These are phyloP conservation scores for Magnolia kwangsiensis DNA, from an alignment of 164 flowering plant genomes.

Conservation along the genomic window DNA sequence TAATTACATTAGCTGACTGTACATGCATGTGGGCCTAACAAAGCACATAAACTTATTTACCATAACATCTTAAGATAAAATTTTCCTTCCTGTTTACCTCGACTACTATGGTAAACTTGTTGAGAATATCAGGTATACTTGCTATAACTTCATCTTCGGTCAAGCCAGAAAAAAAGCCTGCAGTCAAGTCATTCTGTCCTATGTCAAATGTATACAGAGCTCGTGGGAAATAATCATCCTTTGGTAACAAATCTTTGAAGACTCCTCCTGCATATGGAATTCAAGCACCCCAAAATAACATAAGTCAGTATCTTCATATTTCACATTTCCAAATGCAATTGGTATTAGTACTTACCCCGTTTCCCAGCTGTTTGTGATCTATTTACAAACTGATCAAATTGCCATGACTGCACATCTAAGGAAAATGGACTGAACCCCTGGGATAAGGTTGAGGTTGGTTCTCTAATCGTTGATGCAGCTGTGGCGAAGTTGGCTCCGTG, in stretches of 20 bases:
- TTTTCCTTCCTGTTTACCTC: constrained; percentile 23
- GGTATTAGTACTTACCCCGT: background rate
- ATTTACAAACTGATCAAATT: constrained; percentile 36
- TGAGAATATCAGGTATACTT: constrained; percentile 38
- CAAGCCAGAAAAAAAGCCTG: constrained; percentile 34
- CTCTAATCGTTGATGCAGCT: constrained; percentile 37
- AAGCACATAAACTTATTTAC: background rate
- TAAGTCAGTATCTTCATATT: background rate
- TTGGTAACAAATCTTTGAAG: constrained; percentile 30
- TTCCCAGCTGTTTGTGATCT: constrained; percentile 17
- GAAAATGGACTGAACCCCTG: constrained; percentile 60
- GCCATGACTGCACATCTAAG: constrained; percentile 38
- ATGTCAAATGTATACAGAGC: constrained; percentile 52
- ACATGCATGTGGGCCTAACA: too few species aligned
- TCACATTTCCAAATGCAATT: background rate
- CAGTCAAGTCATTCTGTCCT: constrained; percentile 49
- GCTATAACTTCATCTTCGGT: constrained; percentile 33
- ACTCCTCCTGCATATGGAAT: constrained; percentile 11
- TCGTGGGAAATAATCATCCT: constrained; percentile 27
- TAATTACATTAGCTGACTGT: background rate
- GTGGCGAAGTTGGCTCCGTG: constrained; percentile 58
- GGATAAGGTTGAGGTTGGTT: constrained; percentile 33
- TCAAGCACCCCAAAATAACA: too few species aligned
- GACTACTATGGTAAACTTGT: constrained; percentile 28
- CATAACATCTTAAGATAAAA: background rate